Conservation (phyloP, 2,329 filamentous ascomycete genomes). For the Arthrobotrys sphaeroides region DNA sequence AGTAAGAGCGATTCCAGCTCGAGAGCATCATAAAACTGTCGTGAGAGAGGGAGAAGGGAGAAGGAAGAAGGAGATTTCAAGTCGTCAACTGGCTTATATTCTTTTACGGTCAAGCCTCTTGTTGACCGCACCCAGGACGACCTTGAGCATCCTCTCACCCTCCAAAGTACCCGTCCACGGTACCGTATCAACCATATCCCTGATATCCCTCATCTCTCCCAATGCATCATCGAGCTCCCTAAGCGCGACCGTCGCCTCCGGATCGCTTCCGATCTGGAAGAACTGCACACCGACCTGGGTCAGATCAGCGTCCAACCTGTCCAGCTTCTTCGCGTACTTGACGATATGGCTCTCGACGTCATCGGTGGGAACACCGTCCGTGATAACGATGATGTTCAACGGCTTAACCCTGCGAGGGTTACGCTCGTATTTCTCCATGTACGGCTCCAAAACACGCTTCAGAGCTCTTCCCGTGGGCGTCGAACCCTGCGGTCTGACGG, state of each 20-base stretch:
- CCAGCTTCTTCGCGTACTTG: conserved; percentile 74
- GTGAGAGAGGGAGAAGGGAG: background rate
- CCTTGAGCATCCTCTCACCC: conserved; percentile 79
- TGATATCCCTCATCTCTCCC: conserved; percentile 67
- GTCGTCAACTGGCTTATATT: conserved; percentile 22
- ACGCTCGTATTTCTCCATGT: conserved; percentile 69
- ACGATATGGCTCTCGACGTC: conserved; percentile 78
- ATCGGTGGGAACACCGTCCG: conserved; percentile 83
- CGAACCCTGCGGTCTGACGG: conserved; percentile 70
- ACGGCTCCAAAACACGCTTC: conserved; percentile 75
- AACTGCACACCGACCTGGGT: conserved; percentile 94
- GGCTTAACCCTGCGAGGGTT: conserved; percentile 69
- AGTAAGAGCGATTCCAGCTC: background rate
- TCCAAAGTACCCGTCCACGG: conserved; percentile 75
- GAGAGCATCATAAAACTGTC: background rate
- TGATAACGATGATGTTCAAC: conserved; percentile 91
- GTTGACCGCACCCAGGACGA: conserved; percentile 80
- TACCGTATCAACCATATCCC: conserved; percentile 93
- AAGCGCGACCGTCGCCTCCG: conserved; percentile 72
- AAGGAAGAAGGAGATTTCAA: background rate
- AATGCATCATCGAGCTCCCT: conserved; percentile 79
- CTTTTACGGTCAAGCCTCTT: conserved; percentile 69
- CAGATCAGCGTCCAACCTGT: conserved; percentile 73
- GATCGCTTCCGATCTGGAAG: conserved; percentile 87
- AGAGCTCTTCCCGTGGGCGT: conserved; percentile 81